Evolutionary conservation across 2,329 filamentous ascomycete species (phyloP).

Genomic region (Trematosphaeria pertusa): DNA sequence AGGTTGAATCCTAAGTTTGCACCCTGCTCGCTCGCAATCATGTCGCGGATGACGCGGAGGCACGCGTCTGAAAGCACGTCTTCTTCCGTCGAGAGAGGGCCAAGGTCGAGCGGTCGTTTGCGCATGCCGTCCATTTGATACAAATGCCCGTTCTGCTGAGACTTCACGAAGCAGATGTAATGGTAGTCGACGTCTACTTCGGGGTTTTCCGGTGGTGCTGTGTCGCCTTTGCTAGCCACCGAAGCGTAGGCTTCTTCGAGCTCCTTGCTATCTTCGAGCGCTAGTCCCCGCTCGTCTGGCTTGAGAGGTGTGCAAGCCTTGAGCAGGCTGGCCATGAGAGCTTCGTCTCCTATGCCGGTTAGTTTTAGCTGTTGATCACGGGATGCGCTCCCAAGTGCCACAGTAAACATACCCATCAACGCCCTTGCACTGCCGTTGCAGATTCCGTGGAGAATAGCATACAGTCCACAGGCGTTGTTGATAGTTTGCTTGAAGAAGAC

Average conservation of each 20-base stretch:
- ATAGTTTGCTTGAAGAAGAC: slow-evolving; percentile 96
- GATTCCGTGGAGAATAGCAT: slow-evolving; percentile 84
- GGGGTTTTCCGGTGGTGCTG: slow-evolving; percentile 30
- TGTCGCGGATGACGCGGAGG: slow-evolving; percentile 27
- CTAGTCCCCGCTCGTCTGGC: slow-evolving; percentile 19
- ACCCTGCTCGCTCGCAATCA: slow-evolving; percentile 23
- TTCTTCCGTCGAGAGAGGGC: slow-evolving; percentile 20
- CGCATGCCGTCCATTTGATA: slow-evolving; percentile 42
- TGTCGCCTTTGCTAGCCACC: slow-evolving; percentile 34
- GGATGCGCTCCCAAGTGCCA: too few species aligned
- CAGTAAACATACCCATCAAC: slow-evolving; percentile 66
- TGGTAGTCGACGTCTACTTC: slow-evolving; percentile 46
- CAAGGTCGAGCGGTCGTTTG: slow-evolving; percentile 41
- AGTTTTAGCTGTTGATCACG: too few species aligned
- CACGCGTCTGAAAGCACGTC: slow-evolving; percentile 30
- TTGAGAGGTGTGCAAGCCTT: slow-evolving; percentile 12
- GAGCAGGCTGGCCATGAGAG: slow-evolving; percentile 22
- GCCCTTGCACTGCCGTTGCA: slow-evolving; percentile 75
- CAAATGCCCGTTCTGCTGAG: slow-evolving; percentile 28
- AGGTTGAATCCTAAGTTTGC: slow-evolving; percentile 35
- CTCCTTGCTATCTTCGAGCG: slow-evolving; percentile 28
- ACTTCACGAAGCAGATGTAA: slow-evolving; percentile 43
- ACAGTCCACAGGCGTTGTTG: slow-evolving; percentile 88
- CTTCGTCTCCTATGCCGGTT: slow-evolving; percentile 12
- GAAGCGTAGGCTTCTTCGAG: slow-evolving; percentile 37